phyloP scores from a whole-genome alignment of 768 basidiomycete genomes.

The Psilocybe sp. region DNA sequence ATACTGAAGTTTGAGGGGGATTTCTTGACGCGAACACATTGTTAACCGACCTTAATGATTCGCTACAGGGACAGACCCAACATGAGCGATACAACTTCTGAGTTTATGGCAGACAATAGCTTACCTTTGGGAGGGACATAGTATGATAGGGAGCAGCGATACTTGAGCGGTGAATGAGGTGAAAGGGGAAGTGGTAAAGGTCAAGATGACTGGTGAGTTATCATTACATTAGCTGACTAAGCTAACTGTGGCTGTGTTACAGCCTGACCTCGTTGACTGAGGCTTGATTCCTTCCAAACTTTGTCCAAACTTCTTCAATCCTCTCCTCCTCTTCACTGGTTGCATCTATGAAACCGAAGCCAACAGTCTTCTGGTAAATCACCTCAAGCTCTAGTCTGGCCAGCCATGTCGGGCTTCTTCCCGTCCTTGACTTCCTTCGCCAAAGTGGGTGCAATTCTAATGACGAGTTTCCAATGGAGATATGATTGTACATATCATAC shows the following conservation, averaged over 20 bases:
- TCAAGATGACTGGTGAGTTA: too few species aligned
- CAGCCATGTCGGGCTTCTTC: constrained; percentile 33
- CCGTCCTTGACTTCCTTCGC: constrained; percentile 47
- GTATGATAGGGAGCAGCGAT: neutral
- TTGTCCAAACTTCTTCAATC: too few species aligned
- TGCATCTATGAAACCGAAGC: too few species aligned
- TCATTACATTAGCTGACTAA: too few species aligned
- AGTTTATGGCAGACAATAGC: neutral
- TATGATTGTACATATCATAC: neutral
- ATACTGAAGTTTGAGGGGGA: neutral
- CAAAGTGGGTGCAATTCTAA: constrained; percentile 31
- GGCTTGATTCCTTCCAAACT: too few species aligned
- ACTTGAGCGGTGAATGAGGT: constrained; percentile 1
- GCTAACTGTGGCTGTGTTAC: too few species aligned
- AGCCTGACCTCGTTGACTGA: too few species aligned
- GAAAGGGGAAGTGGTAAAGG: constrained; percentile 3
- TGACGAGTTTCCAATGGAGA: neutral
- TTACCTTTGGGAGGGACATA: constrained; percentile 56
- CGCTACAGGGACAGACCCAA: constrained; percentile 31
- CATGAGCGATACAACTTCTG: neutral
- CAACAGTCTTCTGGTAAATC: neutral
- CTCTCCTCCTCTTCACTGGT: too few species aligned
- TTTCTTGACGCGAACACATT: neutral
- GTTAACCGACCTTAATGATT: constrained; percentile 45
- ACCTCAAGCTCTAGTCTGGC: neutral